Conservation (phyloP, 441 rosid species). For the Bruguiera hainesii region DNA sequence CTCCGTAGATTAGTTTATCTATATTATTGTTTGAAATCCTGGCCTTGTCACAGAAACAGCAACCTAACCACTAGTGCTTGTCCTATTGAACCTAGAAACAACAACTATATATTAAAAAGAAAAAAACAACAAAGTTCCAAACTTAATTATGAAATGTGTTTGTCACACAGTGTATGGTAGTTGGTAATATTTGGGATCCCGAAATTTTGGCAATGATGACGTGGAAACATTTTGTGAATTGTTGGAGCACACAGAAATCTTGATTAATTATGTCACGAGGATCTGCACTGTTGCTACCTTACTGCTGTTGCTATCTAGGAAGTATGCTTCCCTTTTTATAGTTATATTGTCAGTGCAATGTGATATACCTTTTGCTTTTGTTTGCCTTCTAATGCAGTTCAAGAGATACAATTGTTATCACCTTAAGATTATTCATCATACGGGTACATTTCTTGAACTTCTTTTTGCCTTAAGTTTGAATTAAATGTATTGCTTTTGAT, state of each 20-base stretch:
- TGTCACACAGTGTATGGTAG: too few species aligned
- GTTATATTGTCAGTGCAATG: not conserved
- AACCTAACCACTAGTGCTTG: too few species aligned
- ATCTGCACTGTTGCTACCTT: not conserved
- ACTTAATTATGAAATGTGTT: too few species aligned
- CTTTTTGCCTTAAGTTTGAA: not conserved
- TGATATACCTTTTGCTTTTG: not conserved
- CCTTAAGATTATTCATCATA: constrained; percentile 66
- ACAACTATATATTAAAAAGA: too few species aligned
- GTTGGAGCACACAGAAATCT: not conserved
- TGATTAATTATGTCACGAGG: not conserved
- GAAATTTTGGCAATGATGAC: too few species aligned
- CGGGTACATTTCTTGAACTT: constrained; percentile 47
- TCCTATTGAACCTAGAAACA: too few species aligned
- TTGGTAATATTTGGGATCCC: too few species aligned
- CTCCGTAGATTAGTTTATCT: too few species aligned
- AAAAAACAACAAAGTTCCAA: too few species aligned
- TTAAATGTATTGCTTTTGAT: constrained; percentile 1
- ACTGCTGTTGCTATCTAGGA: not conserved
- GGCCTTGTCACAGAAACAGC: too few species aligned
- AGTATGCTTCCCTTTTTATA: not conserved
- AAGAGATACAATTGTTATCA: constrained; percentile 84
- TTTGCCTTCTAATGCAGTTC: constrained; percentile 50
- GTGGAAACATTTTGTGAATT: not conserved
- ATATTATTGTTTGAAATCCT: too few species aligned